phyloP scores from a whole-genome alignment of 1,284 basidiomycete genomes.

The Phellopilus nigrolimitatus region DNA sequence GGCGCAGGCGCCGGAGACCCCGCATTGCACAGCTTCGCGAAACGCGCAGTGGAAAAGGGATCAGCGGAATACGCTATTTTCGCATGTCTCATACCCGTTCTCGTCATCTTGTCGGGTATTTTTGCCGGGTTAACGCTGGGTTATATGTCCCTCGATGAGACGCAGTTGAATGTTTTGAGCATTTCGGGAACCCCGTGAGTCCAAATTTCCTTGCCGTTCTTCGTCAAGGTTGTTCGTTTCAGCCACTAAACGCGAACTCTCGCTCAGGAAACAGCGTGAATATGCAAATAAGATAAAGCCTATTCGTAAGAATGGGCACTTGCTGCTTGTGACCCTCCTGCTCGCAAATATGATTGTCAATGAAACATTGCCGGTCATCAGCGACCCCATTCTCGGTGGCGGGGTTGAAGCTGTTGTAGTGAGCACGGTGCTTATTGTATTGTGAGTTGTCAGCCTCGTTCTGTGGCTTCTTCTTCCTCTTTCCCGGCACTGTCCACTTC shows the following conservation, averaged over 20 bases:
- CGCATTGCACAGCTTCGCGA: conserved; percentile 9
- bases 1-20: not conserved
- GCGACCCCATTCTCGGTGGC: conserved; percentile 83
- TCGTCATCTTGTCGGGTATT: conserved; percentile 49
- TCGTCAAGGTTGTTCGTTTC: not conserved
- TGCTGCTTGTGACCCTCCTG: conserved; percentile 78
- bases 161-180: conserved; percentile 83
- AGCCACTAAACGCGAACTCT: not conserved
- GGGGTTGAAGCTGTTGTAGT: conserved; percentile 78
- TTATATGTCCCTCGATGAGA: conserved; percentile 92
- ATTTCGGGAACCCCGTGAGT: conserved; percentile 78
- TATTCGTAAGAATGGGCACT: conserved; percentile 80
- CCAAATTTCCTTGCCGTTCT: not conserved
- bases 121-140: conserved; percentile 80
- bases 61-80: conserved; percentile 7
- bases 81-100: conserved; percentile 40
- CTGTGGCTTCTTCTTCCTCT: not conserved
- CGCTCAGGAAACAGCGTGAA: conserved; percentile 62
- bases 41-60: conserved; percentile 7
- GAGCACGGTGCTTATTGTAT: conserved; percentile 82
- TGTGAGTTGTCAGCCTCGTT: conserved; percentile 47
- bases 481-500: not conserved
- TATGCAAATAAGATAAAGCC: conserved; percentile 86
- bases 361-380: conserved; percentile 88
- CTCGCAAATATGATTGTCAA: conserved; percentile 89